These are phyloP conservation scores for Sporobolomyces phaffii DNA, from an alignment of 768 basidiomycete genomes.

Conservation along the genomic window DNA sequence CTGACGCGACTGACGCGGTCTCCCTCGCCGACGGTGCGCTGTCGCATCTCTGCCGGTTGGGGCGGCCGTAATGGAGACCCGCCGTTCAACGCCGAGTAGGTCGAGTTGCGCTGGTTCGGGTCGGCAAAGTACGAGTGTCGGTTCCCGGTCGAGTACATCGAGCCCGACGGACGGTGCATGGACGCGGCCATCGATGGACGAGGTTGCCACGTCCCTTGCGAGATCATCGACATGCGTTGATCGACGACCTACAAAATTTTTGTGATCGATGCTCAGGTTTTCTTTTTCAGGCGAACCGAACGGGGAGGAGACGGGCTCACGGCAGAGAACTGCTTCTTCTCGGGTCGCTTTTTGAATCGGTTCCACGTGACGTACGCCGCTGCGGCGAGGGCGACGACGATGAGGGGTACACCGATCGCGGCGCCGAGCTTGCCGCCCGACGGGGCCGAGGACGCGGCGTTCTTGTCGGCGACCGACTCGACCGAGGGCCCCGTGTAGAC, in stretches of 20 bases:
- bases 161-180: slow-evolving; percentile 21
- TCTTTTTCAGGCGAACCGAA: background rate
- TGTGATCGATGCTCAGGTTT: background rate
- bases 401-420: slow-evolving; percentile 27
- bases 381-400: slow-evolving; percentile 1
- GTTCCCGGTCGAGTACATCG: slow-evolving; percentile 21
- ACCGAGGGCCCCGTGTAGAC: slow-evolving; percentile 33
- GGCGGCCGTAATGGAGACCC: slow-evolving; percentile 1
- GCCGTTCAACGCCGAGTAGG: slow-evolving; percentile 20
- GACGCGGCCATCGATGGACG: slow-evolving; percentile 32
- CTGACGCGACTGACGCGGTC: slow-evolving; percentile 19
- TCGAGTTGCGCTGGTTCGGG: slow-evolving; percentile 18
- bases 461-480: slow-evolving; percentile 28
- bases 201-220: slow-evolving; percentile 36
- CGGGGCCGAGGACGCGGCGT: background rate
- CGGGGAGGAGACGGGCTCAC: slow-evolving; percentile 1
- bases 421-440: slow-evolving; percentile 33
- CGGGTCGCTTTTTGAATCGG: slow-evolving; percentile 15
- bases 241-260: slow-evolving; percentile 27
- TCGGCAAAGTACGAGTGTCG: slow-evolving; percentile 24
- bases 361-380: slow-evolving; percentile 25
- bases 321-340: slow-evolving; percentile 34
- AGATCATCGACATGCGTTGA: slow-evolving; percentile 40
- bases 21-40: slow-evolving; percentile 15
- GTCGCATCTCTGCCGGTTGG: slow-evolving; percentile 30